Evolutionary conservation across 345 rosid species (phyloP).

Genomic region (Moricandia moricandioides): DNA sequence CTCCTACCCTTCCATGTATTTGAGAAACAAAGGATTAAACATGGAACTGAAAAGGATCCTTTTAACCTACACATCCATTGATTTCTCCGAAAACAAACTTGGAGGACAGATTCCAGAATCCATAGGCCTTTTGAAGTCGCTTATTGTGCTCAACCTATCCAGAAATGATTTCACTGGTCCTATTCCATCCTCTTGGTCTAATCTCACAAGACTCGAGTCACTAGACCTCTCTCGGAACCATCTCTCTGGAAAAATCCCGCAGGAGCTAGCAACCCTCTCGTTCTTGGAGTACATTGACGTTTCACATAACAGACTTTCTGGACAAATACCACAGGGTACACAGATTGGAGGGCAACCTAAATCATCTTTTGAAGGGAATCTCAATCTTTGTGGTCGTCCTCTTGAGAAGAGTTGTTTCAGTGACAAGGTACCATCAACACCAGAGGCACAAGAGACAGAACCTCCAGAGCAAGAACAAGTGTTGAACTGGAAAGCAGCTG

Average conservation of each 20-base stretch:
- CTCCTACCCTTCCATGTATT: not conserved
- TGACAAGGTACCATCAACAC: not conserved
- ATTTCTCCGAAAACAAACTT: not conserved
- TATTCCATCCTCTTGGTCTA: not conserved
- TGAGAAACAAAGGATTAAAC: not conserved
- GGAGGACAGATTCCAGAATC: not conserved
- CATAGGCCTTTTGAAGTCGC: not conserved
- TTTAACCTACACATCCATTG: not conserved
- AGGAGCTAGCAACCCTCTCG: not conserved
- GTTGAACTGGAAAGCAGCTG: not conserved
- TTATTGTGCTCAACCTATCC: not conserved
- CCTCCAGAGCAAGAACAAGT: not conserved
- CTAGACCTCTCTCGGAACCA: not conserved
- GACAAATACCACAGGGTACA: not conserved
- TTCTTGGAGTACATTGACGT: not conserved
- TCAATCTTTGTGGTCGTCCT: not conserved
- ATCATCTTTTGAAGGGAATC: not conserved
- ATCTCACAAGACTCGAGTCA: not conserved
- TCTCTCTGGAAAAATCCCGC: not conserved
- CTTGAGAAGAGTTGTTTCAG: not conserved
- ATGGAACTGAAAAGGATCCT: not conserved
- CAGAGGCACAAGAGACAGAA: not conserved
- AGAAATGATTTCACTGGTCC: not conserved
- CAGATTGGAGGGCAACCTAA: not conserved
- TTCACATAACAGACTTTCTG: not conserved